Evolutionary conservation across 768 basidiomycete genomes (phyloP).

Genomic region (Candolleomyces efflorescens): DNA sequence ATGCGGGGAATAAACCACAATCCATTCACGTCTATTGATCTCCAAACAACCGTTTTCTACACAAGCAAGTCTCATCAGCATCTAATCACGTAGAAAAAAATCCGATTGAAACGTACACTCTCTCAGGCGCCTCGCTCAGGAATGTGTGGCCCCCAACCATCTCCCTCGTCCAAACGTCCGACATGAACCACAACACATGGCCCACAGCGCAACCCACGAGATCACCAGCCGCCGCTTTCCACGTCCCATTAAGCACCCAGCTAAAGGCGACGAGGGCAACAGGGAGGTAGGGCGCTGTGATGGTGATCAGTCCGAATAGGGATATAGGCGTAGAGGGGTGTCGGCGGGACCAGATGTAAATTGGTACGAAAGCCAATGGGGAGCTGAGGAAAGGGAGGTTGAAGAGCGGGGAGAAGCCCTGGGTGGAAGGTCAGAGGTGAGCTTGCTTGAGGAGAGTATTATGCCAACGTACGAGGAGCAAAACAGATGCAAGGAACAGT

Average conservation of each 20-base stretch:
- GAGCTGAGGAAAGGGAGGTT: slow-evolving; percentile 93
- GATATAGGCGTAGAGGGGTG: slow-evolving; percentile 96
- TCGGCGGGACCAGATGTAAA: slow-evolving; percentile 94
- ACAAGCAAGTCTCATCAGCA: not conserved
- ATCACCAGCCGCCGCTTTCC: slow-evolving; percentile 79
- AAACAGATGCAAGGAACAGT: slow-evolving; percentile 72
- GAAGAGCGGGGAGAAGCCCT: slow-evolving; percentile 83
- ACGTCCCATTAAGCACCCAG: slow-evolving; percentile 78
- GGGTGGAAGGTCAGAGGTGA: not conserved
- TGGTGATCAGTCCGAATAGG: slow-evolving; percentile 90
- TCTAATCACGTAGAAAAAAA: not conserved
- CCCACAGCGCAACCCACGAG: slow-evolving; percentile 85
- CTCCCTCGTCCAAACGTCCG: slow-evolving; percentile 86
- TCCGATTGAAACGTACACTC: slow-evolving; percentile 49
- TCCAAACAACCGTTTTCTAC: slow-evolving; percentile 65
- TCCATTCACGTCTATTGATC: too few relatives aligned
- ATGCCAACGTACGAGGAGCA: slow-evolving; percentile 87
- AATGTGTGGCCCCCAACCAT: slow-evolving; percentile 73
- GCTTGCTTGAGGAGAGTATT: not conserved
- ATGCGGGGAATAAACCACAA: too few relatives aligned
- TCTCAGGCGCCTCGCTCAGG: slow-evolving; percentile 67
- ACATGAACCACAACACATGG: slow-evolving; percentile 79
- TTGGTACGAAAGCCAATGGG: slow-evolving; percentile 89
- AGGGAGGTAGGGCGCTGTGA: slow-evolving; percentile 94
- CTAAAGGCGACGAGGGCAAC: slow-evolving; percentile 86